A percentile compares a stretch with the other conserved stretches of the same genome.
Evolutionary conservation across 495 filamentous ascomycete species (phyloP).

Genomic region (Aspergillus wentii): DNA sequence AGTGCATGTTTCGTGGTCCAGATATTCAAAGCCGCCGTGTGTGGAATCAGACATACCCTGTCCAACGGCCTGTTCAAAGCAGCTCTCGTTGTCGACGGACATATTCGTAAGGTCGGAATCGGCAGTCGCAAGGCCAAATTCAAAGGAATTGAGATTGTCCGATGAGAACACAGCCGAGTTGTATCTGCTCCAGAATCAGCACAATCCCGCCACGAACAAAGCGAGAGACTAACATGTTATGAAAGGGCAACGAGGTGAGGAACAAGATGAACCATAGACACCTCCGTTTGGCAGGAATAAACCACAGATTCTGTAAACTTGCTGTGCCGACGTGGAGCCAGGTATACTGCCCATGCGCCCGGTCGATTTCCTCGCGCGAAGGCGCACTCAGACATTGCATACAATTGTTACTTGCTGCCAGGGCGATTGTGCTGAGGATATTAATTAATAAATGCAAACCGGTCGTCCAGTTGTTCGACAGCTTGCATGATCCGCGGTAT

Average conservation of each 20-base stretch:
- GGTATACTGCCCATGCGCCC: conserved; percentile 21
- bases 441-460: conserved; percentile 34
- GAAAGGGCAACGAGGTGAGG: conserved; percentile 13
- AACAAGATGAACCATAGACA: conserved; percentile 11
- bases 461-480: conserved; percentile 12
- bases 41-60: background rate
- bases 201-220: background rate
- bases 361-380: conserved; percentile 32
- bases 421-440: conserved; percentile 29
- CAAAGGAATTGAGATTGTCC: background rate
- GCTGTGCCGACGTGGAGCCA: conserved; percentile 40
- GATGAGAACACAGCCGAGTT: background rate
- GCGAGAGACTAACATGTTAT: conserved; percentile 6
- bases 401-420: conserved; percentile 38
- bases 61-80: background rate
- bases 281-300: conserved; percentile 3
- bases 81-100: background rate
- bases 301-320: conserved; percentile 30
- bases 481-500: conserved; percentile 14
- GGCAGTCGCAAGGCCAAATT: background rate
- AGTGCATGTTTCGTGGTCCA: conserved; percentile 3
- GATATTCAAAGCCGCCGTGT: background rate
- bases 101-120: background rate
- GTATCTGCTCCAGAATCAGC: background rate
- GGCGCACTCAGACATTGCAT: conserved; percentile 39